Percentiles rank a stretch among this genome's conserved stretches.
phyloP scores from a whole-genome alignment of 768 basidiomycete genomes.

The Tulasnella sp. region DNA sequence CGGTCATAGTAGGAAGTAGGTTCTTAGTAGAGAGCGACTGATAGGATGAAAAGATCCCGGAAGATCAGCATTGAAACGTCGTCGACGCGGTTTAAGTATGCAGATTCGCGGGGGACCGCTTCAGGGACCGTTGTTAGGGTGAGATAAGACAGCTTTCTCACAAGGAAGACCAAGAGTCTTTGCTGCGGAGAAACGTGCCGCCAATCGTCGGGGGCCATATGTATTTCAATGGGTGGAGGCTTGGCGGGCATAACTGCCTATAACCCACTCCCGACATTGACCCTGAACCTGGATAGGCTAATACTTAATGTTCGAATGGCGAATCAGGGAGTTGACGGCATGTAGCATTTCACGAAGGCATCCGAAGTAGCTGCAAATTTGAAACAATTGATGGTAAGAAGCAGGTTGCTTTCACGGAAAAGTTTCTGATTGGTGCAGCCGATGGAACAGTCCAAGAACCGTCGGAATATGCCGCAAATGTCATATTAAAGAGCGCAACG shows the following conservation, averaged over 20 bases:
- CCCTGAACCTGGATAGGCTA: neutral
- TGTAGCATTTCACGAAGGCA: neutral
- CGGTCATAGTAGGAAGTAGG: neutral
- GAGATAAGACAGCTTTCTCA: neutral
- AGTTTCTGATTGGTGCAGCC: neutral
- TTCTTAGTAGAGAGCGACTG: neutral
- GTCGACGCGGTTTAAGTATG: neutral
- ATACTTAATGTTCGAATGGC: neutral
- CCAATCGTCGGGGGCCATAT: too few relatives aligned
- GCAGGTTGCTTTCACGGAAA: neutral
- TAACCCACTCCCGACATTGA: neutral
- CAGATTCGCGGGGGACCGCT: neutral
- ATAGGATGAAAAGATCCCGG: conserved; percentile 11
- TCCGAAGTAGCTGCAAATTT: neutral
- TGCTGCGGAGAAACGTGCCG: too few relatives aligned
- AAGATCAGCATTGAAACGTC: neutral
- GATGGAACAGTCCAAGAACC: neutral
- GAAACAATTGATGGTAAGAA: neutral
- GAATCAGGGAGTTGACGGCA: neutral
- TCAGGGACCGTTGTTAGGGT: neutral
- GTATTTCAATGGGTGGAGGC: too few relatives aligned
- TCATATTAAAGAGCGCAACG: neutral
- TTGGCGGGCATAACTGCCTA: too few relatives aligned
- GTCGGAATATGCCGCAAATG: neutral
- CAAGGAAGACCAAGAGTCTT: neutral